Evolutionary conservation across 2,329 filamentous ascomycete genomes (phyloP).

Genomic region (Penicillium sp.): DNA sequence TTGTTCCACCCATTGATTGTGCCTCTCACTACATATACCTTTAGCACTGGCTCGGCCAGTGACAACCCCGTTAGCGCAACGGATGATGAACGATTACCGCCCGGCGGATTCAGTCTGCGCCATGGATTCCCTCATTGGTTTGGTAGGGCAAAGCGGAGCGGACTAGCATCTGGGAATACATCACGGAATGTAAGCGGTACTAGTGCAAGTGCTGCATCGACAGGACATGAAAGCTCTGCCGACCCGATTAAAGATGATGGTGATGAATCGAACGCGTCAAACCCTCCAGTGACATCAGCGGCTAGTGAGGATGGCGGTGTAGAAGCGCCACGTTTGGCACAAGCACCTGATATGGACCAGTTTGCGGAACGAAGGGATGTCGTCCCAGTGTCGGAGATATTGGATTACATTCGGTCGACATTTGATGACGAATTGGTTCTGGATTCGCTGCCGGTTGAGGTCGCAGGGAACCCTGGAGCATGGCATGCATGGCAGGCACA

Average conservation of each 20-base stretch:
- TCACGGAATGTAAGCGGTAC: conserved; percentile 49
- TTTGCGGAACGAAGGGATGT: conserved; percentile 35
- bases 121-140: conserved; percentile 94
- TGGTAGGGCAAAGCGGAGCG: conserved; percentile 55
- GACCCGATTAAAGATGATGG: neutral
- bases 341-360: conserved; percentile 18
- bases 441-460: conserved; percentile 75
- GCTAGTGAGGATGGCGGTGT: conserved; percentile 1
- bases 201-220: conserved; percentile 21
- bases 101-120: conserved; percentile 84
- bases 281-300: neutral
- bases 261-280: conserved; percentile 3
- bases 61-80: conserved; percentile 77
- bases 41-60: conserved; percentile 74
- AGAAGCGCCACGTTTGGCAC: conserved; percentile 5
- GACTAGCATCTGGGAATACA: conserved; percentile 33
- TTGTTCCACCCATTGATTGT: conserved; percentile 94
- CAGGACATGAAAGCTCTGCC: neutral
- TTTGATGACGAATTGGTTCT: conserved; percentile 78
- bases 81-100: conserved; percentile 78
- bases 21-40: conserved; percentile 90
- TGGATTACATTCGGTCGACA: conserved; percentile 77
- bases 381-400: conserved; percentile 64
- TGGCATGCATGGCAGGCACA: conserved; percentile 91
- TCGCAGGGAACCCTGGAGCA: conserved; percentile 84